Evolutionary conservation across 148 eudicot species (phyloP).

Genomic region (Dianthus caryophyllus): DNA sequence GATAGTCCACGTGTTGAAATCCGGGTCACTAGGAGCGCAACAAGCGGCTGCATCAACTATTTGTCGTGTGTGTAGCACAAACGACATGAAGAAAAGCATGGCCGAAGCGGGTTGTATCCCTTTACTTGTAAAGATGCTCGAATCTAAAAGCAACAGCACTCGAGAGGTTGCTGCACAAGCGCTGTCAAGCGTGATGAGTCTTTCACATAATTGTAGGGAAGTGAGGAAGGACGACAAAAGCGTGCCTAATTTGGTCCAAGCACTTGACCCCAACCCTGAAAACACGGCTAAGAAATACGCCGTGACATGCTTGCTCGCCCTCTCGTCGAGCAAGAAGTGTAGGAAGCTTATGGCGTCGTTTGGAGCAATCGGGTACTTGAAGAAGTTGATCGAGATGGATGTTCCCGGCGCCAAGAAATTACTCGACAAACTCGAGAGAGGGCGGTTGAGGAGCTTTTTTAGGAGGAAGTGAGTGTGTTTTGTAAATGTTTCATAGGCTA

Average conservation of each 20-base stretch:
- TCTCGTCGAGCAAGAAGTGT: slow-evolving; percentile 73
- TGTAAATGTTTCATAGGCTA: slow-evolving; percentile 46
- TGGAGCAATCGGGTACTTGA: slow-evolving; percentile 92
- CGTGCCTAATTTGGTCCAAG: slow-evolving; percentile 67
- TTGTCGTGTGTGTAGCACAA: slow-evolving; percentile 43
- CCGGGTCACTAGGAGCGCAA: slow-evolving; percentile 71
- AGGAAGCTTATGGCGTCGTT: slow-evolving; percentile 87
- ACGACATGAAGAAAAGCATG: slow-evolving; percentile 51
- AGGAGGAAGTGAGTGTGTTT: slow-evolving; percentile 36
- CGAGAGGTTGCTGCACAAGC: slow-evolving; percentile 85
- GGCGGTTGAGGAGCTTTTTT: slow-evolving; percentile 58
- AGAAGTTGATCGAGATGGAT: slow-evolving; percentile 85
- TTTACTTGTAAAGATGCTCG: slow-evolving; percentile 63
- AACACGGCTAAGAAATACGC: slow-evolving; percentile 90
- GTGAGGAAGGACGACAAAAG: slow-evolving; percentile 72
- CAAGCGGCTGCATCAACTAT: slow-evolving; percentile 65
- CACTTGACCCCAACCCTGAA: slow-evolving; percentile 72
- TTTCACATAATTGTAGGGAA: slow-evolving; percentile 55
- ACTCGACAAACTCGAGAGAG: slow-evolving; percentile 73
- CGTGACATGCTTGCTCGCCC: slow-evolving; percentile 41
- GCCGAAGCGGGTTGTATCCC: slow-evolving; percentile 72
- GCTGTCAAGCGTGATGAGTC: slow-evolving; percentile 44
- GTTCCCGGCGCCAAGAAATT: slow-evolving; percentile 74
- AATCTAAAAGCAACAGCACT: slow-evolving; percentile 52
- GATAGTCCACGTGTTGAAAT: slow-evolving; percentile 58